These are phyloP conservation scores for Drechslerella dactyloides DNA, from an alignment of 2,329 filamentous ascomycete genomes.

Conservation along the genomic window DNA sequence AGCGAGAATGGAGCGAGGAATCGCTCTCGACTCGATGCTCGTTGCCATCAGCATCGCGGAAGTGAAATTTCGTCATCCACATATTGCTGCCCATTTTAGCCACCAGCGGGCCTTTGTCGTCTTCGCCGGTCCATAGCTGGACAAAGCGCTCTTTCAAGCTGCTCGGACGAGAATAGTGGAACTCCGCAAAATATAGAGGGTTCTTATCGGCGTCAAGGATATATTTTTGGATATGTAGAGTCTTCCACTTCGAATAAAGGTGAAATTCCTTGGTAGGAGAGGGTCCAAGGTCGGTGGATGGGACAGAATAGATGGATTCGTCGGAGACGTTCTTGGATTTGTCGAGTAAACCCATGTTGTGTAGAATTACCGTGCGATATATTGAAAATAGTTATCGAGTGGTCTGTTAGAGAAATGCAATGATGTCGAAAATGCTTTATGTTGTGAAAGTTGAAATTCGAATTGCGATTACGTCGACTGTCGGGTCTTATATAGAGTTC, in stretches of 20 bases:
- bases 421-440: no score
- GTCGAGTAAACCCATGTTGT: slow-evolving; percentile 30
- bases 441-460: no score
- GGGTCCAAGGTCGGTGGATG: slow-evolving; percentile 4
- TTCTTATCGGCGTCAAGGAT: slow-evolving; percentile 29
- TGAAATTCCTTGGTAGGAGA: slow-evolving; percentile 17
- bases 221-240: slow-evolving; percentile 11
- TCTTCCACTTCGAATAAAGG: slow-evolving; percentile 15
- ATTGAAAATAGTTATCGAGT: background rate
- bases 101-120: slow-evolving; percentile 9
- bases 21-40: slow-evolving; percentile 26
- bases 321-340: slow-evolving; percentile 27
- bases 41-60: slow-evolving; percentile 15
- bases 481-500: no score
- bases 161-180: slow-evolving; percentile 35
- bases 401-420: no score
- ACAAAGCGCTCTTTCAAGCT: slow-evolving; percentile 36
- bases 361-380: background rate
- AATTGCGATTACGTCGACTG: no score
- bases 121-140: slow-evolving; percentile 22
- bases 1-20: slow-evolving; percentile 17
- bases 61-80: slow-evolving; percentile 46
- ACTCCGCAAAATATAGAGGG: slow-evolving; percentile 37
- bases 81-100: slow-evolving; percentile 31
- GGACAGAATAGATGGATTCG: slow-evolving; percentile 34